Conservation (phyloP, 176 grass and related monocot species). For the Otatea glauca region DNA sequence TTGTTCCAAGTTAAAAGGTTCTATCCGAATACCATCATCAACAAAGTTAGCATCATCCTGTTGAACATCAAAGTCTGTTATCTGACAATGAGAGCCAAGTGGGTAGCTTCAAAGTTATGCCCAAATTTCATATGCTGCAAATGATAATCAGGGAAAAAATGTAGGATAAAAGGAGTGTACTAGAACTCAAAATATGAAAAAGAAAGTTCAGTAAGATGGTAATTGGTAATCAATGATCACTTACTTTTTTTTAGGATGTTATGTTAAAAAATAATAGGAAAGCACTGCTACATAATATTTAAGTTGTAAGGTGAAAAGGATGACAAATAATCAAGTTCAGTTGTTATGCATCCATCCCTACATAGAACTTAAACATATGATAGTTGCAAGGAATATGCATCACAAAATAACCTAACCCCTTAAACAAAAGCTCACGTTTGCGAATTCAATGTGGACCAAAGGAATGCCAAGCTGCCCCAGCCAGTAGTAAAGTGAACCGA, state of each 20-base stretch:
- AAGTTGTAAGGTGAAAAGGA: background rate
- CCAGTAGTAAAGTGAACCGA: no score
- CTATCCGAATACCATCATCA: slow-evolving; percentile 84
- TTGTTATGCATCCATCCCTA: background rate
- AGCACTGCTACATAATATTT: slow-evolving; percentile 5
- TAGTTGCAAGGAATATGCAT: background rate
- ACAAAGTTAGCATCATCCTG: slow-evolving; percentile 78
- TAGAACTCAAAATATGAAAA: slow-evolving; percentile 23
- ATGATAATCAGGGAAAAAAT: background rate
- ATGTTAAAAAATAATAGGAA: background rate
- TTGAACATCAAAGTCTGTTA: slow-evolving; percentile 51
- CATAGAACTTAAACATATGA: background rate
- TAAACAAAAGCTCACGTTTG: background rate
- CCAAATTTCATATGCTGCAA: slow-evolving; percentile 13
- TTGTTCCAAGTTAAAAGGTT: slow-evolving; percentile 96
- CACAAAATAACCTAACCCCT: background rate
- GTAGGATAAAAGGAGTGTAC: background rate
- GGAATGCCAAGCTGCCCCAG: background rate
- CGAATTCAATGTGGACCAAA: background rate
- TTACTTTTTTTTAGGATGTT: background rate
- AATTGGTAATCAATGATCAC: background rate
- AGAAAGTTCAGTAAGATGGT: background rate
- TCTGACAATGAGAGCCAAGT: slow-evolving; percentile 34
- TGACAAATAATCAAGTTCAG: background rate
- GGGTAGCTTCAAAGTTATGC: background rate